Conservation (phyloP, 176 grass and related monocot species). For the Triticum urartu region DNA sequence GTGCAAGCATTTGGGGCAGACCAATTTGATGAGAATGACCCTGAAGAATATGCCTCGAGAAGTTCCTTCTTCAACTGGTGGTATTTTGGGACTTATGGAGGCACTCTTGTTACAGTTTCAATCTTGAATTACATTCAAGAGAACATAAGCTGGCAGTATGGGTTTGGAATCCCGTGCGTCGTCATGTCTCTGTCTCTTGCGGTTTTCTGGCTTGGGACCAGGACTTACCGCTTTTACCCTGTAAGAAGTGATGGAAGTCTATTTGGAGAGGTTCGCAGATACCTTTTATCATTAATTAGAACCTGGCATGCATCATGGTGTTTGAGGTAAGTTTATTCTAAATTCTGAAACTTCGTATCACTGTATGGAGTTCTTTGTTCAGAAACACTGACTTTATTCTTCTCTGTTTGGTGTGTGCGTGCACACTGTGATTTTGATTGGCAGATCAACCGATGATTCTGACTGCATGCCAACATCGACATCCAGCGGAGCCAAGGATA, state of each 20-base stretch:
- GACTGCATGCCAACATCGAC: neutral
- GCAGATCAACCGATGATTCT: conserved; percentile 32
- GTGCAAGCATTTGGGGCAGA: conserved; percentile 67
- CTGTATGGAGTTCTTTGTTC: neutral
- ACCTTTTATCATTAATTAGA: conserved; percentile 1
- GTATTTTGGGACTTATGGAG: conserved; percentile 43
- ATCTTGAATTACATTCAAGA: conserved; percentile 56
- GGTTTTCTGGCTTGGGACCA: conserved; percentile 45
- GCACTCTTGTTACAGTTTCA: conserved; percentile 31
- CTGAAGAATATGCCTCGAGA: conserved; percentile 35
- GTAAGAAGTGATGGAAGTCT: neutral
- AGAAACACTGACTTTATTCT: neutral
- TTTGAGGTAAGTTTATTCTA: neutral
- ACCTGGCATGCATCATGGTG: conserved; percentile 2
- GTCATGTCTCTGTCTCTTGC: conserved; percentile 43
- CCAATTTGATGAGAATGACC: conserved; percentile 53
- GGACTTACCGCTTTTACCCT: conserved; percentile 42
- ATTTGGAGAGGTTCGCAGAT: conserved; percentile 27
- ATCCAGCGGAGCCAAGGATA: conserved; percentile 14
- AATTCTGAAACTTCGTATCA: neutral
- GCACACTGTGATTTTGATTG: neutral
- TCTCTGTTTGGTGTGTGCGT: neutral
- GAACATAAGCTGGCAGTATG: conserved; percentile 44
- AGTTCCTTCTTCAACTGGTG: conserved; percentile 73
- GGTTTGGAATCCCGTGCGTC: conserved; percentile 52